A percentile compares a stretch with the other conserved stretches of the same genome.
Evolutionary conservation across 495 filamentous ascomycete genomes (phyloP).

Genomic region (Lepidopterella palustris): DNA sequence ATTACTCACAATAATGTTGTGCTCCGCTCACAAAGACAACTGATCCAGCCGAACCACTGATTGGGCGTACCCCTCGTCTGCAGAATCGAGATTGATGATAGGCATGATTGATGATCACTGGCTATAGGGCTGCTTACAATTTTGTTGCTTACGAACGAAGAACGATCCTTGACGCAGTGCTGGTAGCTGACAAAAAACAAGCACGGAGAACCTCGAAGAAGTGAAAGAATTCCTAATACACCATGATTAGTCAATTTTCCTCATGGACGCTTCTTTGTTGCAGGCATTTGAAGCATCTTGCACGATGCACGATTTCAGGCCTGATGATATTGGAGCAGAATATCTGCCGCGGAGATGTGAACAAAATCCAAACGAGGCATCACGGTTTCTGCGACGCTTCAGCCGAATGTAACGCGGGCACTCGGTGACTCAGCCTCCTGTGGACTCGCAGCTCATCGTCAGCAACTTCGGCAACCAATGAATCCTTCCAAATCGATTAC

Average conservation of each 20-base stretch:
- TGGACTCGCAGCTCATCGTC: neutral
- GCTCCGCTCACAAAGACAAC: neutral
- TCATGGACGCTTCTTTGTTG: neutral
- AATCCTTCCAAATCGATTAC: no score
- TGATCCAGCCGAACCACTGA: neutral
- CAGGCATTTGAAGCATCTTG: neutral
- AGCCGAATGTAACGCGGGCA: neutral
- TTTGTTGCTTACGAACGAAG: neutral
- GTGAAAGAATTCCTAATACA: neutral
- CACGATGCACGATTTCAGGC: neutral
- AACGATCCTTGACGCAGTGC: neutral
- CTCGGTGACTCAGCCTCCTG: neutral
- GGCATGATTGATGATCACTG: neutral
- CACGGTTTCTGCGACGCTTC: neutral
- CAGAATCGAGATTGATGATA: neutral
- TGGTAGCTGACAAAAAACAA: neutral
- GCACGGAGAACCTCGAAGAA: neutral
- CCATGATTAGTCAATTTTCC: neutral
- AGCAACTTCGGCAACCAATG: neutral
- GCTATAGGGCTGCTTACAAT: slow-evolving; percentile 4
- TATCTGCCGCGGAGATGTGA: neutral
- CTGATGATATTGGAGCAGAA: neutral
- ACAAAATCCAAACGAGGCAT: neutral
- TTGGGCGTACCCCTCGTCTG: neutral
- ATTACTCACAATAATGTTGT: neutral